phyloP scores from a whole-genome alignment of 176 grass and related monocot genomes.

The Musa beccarii region DNA sequence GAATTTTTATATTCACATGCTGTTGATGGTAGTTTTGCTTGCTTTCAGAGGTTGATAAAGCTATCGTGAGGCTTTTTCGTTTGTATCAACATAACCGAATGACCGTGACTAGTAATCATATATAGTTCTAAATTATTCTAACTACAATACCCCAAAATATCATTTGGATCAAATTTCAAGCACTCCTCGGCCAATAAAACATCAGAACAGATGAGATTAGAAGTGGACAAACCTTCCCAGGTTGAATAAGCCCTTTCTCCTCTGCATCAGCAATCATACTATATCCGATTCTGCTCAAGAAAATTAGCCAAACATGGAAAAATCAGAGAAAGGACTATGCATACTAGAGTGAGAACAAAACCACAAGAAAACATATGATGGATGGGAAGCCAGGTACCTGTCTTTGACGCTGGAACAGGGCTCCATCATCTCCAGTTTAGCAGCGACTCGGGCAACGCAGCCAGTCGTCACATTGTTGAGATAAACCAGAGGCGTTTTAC shows the following conservation, averaged over 20 bases:
- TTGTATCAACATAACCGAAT: background rate
- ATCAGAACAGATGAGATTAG: background rate
- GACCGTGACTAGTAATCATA: no score
- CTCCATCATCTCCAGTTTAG: constrained; percentile 8
- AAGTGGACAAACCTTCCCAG: background rate
- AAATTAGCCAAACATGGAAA: background rate
- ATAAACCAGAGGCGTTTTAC: constrained; percentile 2
- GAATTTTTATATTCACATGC: background rate
- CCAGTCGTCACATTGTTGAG: constrained; percentile 5
- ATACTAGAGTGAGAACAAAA: background rate
- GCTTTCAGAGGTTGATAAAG: background rate
- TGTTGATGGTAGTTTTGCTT: no score
- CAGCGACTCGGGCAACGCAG: constrained; percentile 1
- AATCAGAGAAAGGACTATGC: background rate
- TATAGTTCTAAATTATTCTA: no score
- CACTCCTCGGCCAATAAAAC: background rate
- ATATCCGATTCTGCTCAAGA: constrained; percentile 5
- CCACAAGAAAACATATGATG: background rate
- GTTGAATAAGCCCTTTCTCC: constrained; percentile 1
- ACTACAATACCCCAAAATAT: no score
- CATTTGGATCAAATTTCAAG: no score
- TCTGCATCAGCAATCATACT: constrained; percentile 7
- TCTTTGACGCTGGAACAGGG: constrained; percentile 8
- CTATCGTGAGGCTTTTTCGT: background rate
- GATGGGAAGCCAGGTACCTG: background rate